These are phyloP conservation scores for Jatropha curcas DNA, from an alignment of 345 rosid genomes.

Conservation along the genomic window DNA sequence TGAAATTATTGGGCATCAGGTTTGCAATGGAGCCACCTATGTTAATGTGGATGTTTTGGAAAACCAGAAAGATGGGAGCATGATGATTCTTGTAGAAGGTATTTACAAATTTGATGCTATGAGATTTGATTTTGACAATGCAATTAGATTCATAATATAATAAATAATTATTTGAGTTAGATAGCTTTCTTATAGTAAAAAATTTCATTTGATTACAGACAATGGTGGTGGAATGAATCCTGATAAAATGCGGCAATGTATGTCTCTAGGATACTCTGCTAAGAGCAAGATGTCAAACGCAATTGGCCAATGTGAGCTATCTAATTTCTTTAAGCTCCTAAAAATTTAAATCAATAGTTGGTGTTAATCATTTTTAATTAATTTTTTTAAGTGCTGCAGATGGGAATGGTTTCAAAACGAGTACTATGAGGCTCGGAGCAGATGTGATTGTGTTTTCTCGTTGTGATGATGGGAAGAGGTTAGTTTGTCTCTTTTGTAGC, in stretches of 20 bases:
- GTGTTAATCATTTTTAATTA: neutral
- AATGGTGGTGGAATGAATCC: conserved; percentile 85
- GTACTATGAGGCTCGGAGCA: conserved; percentile 90
- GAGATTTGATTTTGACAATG: no score
- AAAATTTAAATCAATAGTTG: no score
- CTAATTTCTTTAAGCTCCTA: neutral
- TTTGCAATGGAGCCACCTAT: conserved; percentile 53
- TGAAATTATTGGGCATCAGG: conserved; percentile 25
- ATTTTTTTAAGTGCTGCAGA: conserved; percentile 40
- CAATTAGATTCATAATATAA: no score
- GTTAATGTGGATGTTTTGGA: conserved; percentile 50
- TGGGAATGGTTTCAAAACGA: conserved; percentile 88
- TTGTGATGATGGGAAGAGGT: conserved; percentile 49
- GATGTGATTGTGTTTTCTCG: conserved; percentile 81
- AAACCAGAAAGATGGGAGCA: conserved; percentile 37
- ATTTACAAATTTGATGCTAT: neutral
- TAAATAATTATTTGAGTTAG: no score
- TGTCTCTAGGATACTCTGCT: conserved; percentile 83
- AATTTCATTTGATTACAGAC: conserved; percentile 39
- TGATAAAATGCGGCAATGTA: conserved; percentile 64
- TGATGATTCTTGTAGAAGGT: conserved; percentile 55
- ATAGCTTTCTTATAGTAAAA: neutral
- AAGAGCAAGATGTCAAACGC: conserved; percentile 68
- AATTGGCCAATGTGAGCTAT: conserved; percentile 73
- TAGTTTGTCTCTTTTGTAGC: conserved; percentile 9